phyloP scores from a whole-genome alignment of 202 grass and related monocot genomes.

The Panicum virgatum region DNA sequence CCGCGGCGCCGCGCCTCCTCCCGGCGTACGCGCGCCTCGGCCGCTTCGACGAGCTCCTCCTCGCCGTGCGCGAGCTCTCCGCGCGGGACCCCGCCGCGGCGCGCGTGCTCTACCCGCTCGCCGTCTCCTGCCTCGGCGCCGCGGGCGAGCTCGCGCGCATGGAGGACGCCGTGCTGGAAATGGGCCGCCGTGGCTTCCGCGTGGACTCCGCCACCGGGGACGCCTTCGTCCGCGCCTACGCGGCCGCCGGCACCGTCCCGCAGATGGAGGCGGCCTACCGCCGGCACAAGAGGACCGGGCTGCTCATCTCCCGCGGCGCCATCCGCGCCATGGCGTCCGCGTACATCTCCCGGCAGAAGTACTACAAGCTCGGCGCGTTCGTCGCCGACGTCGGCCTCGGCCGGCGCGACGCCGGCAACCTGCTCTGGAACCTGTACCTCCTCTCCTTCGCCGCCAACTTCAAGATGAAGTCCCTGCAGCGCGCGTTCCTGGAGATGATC shows the following conservation, averaged over 20 bases:
- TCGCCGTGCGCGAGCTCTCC: constrained; percentile 64
- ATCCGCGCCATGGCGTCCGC: constrained; percentile 61
- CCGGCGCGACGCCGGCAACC: constrained; percentile 62
- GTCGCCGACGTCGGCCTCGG: constrained; percentile 51
- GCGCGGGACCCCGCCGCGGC: constrained; percentile 47
- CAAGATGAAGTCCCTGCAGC: constrained; percentile 93
- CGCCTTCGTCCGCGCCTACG: constrained; percentile 69
- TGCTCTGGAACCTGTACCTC: constrained; percentile 84
- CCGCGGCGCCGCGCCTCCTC: constrained; percentile 51
- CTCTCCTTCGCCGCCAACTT: constrained; percentile 91
- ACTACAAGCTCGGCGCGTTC: constrained; percentile 81
- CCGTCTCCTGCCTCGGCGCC: constrained; percentile 68
- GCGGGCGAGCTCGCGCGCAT: constrained; percentile 62
- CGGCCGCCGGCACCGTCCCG: constrained; percentile 57
- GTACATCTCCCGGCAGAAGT: constrained; percentile 67
- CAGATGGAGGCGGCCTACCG: constrained; percentile 76
- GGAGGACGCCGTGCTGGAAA: constrained; percentile 64
- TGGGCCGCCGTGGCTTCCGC: constrained; percentile 52
- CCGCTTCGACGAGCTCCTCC: constrained; percentile 54
- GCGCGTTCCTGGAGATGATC: constrained; percentile 82
- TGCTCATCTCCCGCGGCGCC: constrained; percentile 51
- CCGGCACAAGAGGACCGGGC: constrained; percentile 61
- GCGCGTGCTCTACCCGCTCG: constrained; percentile 58
- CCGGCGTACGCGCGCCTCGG: constrained; percentile 56
- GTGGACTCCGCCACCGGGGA: constrained; percentile 66